phyloP scores from a whole-genome alignment of 305 asterid genomes.

The Fraxinus ornus region DNA sequence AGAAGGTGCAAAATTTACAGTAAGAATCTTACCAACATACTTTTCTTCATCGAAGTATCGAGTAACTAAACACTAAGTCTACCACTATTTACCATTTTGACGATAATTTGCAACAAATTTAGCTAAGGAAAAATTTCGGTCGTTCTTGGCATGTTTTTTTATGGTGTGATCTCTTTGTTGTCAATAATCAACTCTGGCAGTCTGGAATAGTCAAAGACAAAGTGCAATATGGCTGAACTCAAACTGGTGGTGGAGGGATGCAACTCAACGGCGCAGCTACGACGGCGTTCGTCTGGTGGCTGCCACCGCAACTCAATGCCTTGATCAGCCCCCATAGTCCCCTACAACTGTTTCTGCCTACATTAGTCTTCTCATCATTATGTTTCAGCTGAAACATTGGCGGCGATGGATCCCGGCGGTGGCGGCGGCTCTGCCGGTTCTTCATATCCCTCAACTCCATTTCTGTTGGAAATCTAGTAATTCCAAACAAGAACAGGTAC shows the following conservation, averaged over 20 bases:
- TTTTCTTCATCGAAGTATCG: neutral
- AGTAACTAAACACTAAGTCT: neutral
- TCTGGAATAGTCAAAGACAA: neutral
- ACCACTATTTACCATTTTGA: neutral
- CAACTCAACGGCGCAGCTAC: slow-evolving; percentile 25
- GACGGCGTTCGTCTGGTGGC: slow-evolving; percentile 27
- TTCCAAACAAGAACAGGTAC: slow-evolving; percentile 52
- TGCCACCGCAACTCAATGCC: slow-evolving; percentile 53
- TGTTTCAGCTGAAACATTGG: slow-evolving; percentile 4
- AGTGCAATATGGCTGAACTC: neutral
- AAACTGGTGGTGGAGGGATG: neutral
- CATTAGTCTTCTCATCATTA: slow-evolving; percentile 9
- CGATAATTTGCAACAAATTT: neutral
- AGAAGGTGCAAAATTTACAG: neutral
- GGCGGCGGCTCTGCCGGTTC: slow-evolving; percentile 47
- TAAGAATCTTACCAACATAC: neutral
- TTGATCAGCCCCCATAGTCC: slow-evolving; percentile 54
- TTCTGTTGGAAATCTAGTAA: slow-evolving; percentile 40
- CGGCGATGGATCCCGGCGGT: slow-evolving; percentile 25
- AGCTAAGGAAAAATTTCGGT: neutral
- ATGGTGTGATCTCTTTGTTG: neutral
- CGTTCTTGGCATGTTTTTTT: neutral
- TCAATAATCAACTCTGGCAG: neutral
- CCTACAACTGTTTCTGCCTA: slow-evolving; percentile 19
- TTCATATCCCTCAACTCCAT: slow-evolving; percentile 48